Conservation (phyloP, 2,329 filamentous ascomycete species). For the Fusarium annulatum region DNA sequence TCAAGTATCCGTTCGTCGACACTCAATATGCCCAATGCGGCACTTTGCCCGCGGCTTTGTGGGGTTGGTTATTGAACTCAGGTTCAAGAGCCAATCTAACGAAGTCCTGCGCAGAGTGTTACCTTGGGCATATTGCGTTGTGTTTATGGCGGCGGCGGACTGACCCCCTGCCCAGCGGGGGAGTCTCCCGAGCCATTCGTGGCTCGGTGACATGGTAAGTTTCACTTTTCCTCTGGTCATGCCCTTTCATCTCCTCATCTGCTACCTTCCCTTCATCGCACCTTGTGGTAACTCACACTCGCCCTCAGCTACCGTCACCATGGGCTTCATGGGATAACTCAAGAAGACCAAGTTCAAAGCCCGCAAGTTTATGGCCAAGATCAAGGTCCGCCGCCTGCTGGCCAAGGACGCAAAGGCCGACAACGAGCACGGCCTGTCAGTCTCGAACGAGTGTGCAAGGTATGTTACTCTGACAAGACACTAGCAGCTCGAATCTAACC, state of each 20-base stretch:
- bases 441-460: neutral
- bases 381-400: too few relatives aligned
- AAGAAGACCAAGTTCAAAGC: neutral
- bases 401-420: neutral
- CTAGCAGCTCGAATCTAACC: neutral
- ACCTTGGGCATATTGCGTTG: neutral
- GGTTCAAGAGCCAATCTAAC: neutral
- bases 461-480: neutral
- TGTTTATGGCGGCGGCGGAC: neutral
- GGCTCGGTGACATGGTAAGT: neutral
- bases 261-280: neutral
- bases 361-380: too few relatives aligned
- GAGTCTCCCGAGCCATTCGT: neutral
- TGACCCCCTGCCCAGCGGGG: neutral
- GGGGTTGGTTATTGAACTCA: neutral
- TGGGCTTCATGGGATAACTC: fast-evolving
- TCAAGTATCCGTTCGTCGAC: neutral
- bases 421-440: neutral
- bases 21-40: neutral
- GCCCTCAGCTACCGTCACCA: neutral
- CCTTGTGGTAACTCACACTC: neutral
- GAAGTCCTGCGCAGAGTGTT: neutral
- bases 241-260: neutral
- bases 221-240: neutral
- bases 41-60: neutral